Base-by-base conservation (phyloP, 2,329 filamentous ascomycete genomes). In the Pyricularia pennisetigena region DNA sequence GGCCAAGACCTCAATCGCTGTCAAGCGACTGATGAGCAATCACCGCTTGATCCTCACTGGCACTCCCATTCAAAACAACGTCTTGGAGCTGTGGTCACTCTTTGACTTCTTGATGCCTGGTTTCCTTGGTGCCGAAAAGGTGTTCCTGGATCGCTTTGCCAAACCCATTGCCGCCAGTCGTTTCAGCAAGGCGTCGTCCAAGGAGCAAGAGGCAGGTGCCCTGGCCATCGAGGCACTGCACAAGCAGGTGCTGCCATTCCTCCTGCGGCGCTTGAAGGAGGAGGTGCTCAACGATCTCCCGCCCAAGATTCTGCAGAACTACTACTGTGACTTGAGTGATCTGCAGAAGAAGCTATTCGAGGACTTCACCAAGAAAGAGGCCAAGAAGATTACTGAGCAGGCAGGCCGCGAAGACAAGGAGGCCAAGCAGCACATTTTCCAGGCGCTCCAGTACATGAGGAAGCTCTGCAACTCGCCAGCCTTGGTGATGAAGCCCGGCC, bases 21-120 rank as follows among this genome's bases (percentile, higher is more conserved):
- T 98, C 72, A 99, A 99, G 82, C 88, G 88, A 69, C 84, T 99
- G 41, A 80, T 87, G 7, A 97, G 93, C 76, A 98, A 99, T 73
- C 96, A 99, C 76, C 91, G 95, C 24, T 85, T 99, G 65, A 99
- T 99, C 72, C 86, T 99, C 4, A 99, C 95, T 0, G 95, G 95
- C 59, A 99, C 95, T 1, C 95, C 95, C 0, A 98, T 98, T 72
- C 94, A 98, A 78, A 98, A 98, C 78, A 98, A 98, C 72, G 94
- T 99, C 2, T 81, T 99, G 65, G 94, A 99, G 76, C 83, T 99
- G 4, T 99, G 94, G 94, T 98, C 94, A 0, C 84, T 99, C 4
- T 99, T 99, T 76, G 95, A 99, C 79, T 99, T 99, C 81, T 83
- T 99, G 70, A 99, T 99, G 95, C 95, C 96, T 3, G 96, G 95